These are phyloP conservation scores for Fimicolochytrium jonesii DNA, from an alignment of 192 early-diverging fungal genomes.

Conservation along the genomic window DNA sequence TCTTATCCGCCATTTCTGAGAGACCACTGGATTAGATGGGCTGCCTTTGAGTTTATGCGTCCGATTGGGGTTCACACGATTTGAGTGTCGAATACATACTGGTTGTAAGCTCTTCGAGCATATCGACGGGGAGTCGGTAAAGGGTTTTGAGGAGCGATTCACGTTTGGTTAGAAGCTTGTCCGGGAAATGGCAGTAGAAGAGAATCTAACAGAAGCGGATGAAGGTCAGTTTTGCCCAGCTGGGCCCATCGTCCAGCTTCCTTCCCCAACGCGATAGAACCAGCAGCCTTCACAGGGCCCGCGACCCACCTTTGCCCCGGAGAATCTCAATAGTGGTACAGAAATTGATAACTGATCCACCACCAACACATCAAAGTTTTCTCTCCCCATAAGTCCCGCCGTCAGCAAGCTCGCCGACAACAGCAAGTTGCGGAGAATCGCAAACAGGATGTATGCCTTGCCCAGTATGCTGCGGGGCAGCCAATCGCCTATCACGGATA, in stretches of 20 bases:
- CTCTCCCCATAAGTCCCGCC: constrained; percentile 17
- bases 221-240: neutral
- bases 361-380: constrained; percentile 68
- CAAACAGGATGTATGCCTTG: constrained; percentile 74
- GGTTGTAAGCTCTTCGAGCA: constrained; percentile 81
- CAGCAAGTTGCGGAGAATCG: constrained; percentile 70
- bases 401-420: constrained; percentile 55
- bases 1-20: constrained; percentile 77
- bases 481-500: constrained; percentile 67
- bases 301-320: constrained; percentile 52
- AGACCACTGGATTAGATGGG: no score
- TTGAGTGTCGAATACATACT: constrained; percentile 46
- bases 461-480: constrained; percentile 71
- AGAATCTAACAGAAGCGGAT: constrained; percentile 54
- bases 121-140: constrained; percentile 81
- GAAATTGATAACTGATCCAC: constrained; percentile 86
- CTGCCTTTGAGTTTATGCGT: no score
- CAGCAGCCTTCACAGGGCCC: no score
- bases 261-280: neutral
- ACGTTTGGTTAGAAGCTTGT: constrained; percentile 71
- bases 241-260: neutral
- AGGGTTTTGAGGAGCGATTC: constrained; percentile 55
- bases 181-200: constrained; percentile 97
- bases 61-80: no score
- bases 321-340: constrained; percentile 73